phyloP scores from a whole-genome alignment of 257 asterid genomes.

The Nicotiana obtusifolia region DNA sequence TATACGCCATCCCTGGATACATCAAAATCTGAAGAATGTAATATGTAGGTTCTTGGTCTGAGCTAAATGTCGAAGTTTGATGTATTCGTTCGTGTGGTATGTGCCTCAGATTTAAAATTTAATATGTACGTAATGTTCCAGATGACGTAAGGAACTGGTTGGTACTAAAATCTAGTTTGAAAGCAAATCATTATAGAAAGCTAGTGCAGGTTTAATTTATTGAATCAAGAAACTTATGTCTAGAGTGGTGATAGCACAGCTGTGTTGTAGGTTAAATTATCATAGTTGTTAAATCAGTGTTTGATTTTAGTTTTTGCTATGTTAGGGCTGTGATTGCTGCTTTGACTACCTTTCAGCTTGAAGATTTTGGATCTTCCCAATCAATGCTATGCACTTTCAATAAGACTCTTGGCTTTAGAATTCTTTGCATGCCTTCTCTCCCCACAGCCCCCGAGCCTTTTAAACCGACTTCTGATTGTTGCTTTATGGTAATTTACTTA shows the following conservation, averaged over 20 bases:
- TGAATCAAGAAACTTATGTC: neutral
- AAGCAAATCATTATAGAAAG: neutral
- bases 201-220: neutral
- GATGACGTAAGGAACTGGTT: neutral
- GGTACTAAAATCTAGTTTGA: neutral
- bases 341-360: conserved; percentile 33
- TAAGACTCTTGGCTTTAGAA: neutral
- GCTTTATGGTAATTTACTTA: neutral
- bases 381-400: neutral
- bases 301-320: conserved; percentile 33
- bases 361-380: conserved; percentile 24
- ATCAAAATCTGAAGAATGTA: neutral
- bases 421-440: neutral
- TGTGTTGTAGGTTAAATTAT: neutral
- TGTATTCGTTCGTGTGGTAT: neutral
- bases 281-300: neutral
- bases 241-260: neutral
- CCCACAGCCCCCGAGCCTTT: neutral
- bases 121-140: neutral
- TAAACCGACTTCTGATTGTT: neutral
- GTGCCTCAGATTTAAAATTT: neutral
- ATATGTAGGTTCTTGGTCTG: neutral
- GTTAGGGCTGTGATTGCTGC: conserved; percentile 41
- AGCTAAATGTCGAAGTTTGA: neutral
- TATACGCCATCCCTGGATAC: neutral